phyloP scores from a whole-genome alignment of 305 asterid genomes.

The Solanum aculeatissimum region DNA sequence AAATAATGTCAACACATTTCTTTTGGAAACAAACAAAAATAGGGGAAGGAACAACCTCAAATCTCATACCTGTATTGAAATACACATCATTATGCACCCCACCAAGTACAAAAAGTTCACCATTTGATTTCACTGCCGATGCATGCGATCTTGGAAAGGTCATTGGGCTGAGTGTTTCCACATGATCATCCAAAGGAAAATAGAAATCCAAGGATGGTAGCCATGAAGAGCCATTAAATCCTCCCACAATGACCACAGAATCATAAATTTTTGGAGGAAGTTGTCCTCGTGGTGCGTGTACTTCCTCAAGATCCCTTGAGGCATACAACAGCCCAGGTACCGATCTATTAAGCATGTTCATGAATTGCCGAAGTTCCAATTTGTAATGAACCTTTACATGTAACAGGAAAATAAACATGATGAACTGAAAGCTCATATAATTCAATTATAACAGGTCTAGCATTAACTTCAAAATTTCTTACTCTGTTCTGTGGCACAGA shows the following conservation, averaged over 20 bases:
- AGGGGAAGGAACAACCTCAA: neutral
- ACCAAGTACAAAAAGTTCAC: slow-evolving; percentile 45
- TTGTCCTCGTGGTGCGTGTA: neutral
- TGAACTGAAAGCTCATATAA: neutral
- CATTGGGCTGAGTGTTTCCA: slow-evolving; percentile 31
- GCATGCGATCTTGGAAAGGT: slow-evolving; percentile 26
- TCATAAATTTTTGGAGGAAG: slow-evolving; percentile 7
- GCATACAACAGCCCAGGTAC: slow-evolving; percentile 12
- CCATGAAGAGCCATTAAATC: slow-evolving; percentile 47
- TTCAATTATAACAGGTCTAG: neutral
- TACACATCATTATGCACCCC: slow-evolving; percentile 30
- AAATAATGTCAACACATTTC: neutral
- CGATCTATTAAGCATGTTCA: slow-evolving; percentile 10
- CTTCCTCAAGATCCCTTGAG: slow-evolving; percentile 6
- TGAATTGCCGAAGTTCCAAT: slow-evolving; percentile 25
- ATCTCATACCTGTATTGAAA: slow-evolving; percentile 46
- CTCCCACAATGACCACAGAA: slow-evolving; percentile 42
- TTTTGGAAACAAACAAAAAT: neutral
- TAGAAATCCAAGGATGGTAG: slow-evolving; percentile 26
- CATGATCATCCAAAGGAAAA: slow-evolving; percentile 25
- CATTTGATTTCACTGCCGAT: slow-evolving; percentile 35
- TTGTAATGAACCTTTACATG: slow-evolving; percentile 29
- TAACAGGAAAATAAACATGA: neutral
- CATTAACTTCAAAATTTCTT: neutral
- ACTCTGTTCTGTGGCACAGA: neutral